Percentiles rank a stretch among this genome's conserved stretches.
phyloP scores from a whole-genome alignment of 306 rosid genomes.

The Trifolium pratense region DNA sequence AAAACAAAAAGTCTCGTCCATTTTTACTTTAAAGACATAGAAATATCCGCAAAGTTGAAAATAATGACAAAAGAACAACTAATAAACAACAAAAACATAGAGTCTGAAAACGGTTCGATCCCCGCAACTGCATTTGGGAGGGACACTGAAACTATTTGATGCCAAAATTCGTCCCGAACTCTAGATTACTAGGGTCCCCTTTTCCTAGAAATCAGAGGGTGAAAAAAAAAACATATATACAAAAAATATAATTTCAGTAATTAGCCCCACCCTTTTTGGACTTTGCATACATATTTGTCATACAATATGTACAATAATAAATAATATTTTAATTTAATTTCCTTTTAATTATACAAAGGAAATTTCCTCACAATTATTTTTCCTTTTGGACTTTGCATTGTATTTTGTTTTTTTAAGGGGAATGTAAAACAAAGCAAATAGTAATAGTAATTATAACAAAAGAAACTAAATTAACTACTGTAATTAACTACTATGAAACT shows the following conservation, averaged over 20 bases:
- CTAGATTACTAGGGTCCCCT: too few species aligned
- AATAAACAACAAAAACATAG: conserved; percentile 24
- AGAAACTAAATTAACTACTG: conserved; percentile 20
- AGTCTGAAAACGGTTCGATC: too few species aligned
- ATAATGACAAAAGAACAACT: conserved; percentile 5
- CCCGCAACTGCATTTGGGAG: too few species aligned
- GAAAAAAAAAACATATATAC: background rate
- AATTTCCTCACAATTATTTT: conserved; percentile 40
- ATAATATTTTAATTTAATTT: background rate
- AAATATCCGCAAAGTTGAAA: conserved; percentile 28
- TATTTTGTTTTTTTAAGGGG: background rate
- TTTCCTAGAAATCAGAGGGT: too few species aligned
- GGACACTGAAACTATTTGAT: too few species aligned
- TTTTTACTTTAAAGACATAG: conserved; percentile 8
- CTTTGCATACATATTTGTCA: conserved; percentile 34
- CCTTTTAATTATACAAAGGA: conserved; percentile 17
- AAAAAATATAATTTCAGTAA: conserved; percentile 8
- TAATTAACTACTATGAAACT: background rate
- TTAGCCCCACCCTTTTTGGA: conserved; percentile 39
- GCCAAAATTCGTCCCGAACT: too few species aligned
- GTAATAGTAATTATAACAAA: conserved; percentile 9
- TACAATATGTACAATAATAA: conserved; percentile 9
- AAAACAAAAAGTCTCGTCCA: conserved; percentile 19
- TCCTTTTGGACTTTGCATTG: background rate
- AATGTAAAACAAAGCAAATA: background rate